Conservation (phyloP, 177 flowering plant species). For the Vitis hybrid region DNA sequence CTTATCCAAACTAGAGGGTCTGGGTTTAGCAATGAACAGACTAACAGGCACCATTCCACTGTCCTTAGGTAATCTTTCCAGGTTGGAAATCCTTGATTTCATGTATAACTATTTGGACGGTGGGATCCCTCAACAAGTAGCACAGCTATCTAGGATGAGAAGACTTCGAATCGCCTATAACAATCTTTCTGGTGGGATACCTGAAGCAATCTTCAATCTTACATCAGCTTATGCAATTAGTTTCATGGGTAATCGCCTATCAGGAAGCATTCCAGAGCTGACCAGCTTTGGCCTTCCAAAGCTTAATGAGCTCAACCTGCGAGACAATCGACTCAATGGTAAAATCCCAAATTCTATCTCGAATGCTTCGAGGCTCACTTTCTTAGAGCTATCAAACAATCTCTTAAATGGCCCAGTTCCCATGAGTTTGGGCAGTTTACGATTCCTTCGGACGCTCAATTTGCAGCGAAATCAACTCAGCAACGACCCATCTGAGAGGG, state of each 20-base stretch:
- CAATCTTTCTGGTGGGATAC: neutral
- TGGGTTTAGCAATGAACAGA: neutral
- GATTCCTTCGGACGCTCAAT: neutral
- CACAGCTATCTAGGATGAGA: neutral
- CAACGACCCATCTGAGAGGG: neutral
- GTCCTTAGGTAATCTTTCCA: constrained; percentile 1
- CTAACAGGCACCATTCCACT: constrained; percentile 1
- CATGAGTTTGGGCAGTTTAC: neutral
- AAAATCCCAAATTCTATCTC: neutral
- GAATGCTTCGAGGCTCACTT: neutral
- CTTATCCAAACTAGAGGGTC: neutral
- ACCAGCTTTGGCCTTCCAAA: neutral
- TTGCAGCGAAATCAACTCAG: neutral
- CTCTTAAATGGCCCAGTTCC: neutral
- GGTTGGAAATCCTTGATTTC: neutral
- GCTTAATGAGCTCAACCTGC: neutral
- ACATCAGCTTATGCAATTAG: neutral
- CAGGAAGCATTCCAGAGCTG: neutral
- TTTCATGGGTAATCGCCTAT: neutral
- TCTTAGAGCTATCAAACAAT: neutral
- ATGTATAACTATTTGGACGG: neutral
- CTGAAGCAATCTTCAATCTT: constrained; percentile 1
- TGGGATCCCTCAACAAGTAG: neutral
- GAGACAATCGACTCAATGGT: neutral
- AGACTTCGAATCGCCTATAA: neutral